These are phyloP conservation scores for Stylonectria norvegica DNA, from an alignment of 2,329 filamentous ascomycete genomes.

Conservation along the genomic window DNA sequence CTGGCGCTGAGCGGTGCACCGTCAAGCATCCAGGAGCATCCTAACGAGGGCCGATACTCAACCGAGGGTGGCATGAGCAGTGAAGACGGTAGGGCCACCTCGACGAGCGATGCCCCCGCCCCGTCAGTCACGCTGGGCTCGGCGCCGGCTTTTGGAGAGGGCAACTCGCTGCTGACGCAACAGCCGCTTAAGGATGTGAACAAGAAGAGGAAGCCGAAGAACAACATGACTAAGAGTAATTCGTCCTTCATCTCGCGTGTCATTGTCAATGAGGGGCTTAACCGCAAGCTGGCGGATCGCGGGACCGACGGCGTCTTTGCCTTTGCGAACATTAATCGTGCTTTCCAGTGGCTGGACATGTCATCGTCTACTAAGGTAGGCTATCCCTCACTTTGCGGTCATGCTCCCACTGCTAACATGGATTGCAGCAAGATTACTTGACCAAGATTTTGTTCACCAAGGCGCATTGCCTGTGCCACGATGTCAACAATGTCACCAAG, in stretches of 20 bases:
- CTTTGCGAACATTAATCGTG: conserved; percentile 93
- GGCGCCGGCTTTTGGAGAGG: conserved; percentile 77
- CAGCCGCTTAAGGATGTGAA: conserved; percentile 65
- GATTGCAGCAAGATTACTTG: conserved; percentile 71
- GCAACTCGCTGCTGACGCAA: conserved; percentile 69
- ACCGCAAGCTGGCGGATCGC: conserved; percentile 76
- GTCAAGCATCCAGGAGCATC: conserved; percentile 58
- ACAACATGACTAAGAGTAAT: conserved; percentile 97
- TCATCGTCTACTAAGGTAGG: conserved; percentile 66
- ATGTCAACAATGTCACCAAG: conserved; percentile 83
- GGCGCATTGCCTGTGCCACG: conserved; percentile 90
- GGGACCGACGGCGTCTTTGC: conserved; percentile 77
- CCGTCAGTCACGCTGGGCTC: conserved; percentile 40
- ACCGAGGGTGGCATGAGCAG: conserved; percentile 58
- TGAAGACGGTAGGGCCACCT: conserved; percentile 53
- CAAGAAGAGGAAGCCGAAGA: conserved; percentile 92
- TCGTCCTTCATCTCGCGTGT: conserved; percentile 98
- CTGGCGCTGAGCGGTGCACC: conserved; percentile 42
- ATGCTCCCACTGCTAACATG: conserved; percentile 21
- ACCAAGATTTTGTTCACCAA: conserved; percentile 97
- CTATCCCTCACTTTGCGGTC: no score
- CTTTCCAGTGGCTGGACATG: conserved; percentile 93
- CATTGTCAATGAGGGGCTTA: conserved; percentile 78
- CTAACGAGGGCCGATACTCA: conserved; percentile 58
- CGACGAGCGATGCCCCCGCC: conserved; percentile 48